Evolutionary conservation across 495 filamentous ascomycete species (phyloP), one percentile per base, ranked within the genome.

Genomic region (Penicillium tannophilum): DNA sequence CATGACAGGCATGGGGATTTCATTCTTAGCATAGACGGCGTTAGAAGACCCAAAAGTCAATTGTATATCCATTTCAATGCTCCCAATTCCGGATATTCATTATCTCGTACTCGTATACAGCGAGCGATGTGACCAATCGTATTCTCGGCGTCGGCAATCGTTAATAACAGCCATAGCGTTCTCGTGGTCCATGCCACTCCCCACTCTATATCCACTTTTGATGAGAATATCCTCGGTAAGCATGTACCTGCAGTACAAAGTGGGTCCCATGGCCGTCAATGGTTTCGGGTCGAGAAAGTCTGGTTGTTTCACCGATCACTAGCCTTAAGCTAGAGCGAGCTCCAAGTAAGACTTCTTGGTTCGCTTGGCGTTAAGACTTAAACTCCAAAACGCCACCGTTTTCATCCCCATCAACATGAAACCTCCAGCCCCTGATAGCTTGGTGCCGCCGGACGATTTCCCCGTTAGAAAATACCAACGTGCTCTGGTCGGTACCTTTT

Each of bases 1-100:
- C 60, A 62, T 55, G 51, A 52, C 46, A 28, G 60, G 49, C 55
- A 55, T 60, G 46, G 43, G 52, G 53, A 31, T 49, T 20, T 35
- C 52, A 54, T 58, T 45, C 54, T 28, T 54, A 66, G 68, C 65
- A 68, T 70, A 64, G 51, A 64, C 60, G 68, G 63, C 65, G 67
- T 70, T 70, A 47, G 60, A 61, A 51, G 62, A 61, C 56, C 54
- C 48, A 69, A 68, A 69, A 65, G 36, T 49, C 53, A 54, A 36
- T 59, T 62, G 61, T 67, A 57, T 63, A 67, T 65, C 39, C 52
- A 11, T 16, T 31, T 31, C 16, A 30, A 28, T 17, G 26, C 5
- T 30, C 23, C 24, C 0, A 12, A 26, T 24, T 4, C 8, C 16
- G 20, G 20, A 23, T 4, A 9, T 5, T 0, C 16, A 7, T 23